Conservation (phyloP, 1,284 basidiomycete genomes). For the Cryptococcus wingfieldii region DNA sequence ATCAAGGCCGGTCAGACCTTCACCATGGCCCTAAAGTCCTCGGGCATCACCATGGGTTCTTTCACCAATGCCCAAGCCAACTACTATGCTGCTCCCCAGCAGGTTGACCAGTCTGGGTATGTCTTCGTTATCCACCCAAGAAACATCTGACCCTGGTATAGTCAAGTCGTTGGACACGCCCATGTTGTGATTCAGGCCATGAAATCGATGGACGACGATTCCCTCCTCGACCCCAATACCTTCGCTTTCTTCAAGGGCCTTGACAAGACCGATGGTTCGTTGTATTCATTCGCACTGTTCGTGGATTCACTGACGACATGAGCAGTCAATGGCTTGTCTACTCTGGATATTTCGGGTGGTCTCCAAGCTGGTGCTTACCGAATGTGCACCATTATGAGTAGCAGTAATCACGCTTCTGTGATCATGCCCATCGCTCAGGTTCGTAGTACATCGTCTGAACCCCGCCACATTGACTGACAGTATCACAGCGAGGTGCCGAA, state of each 20-base stretch:
- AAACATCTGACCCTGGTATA: not conserved
- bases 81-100: constrained; percentile 66
- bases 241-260: constrained; percentile 66
- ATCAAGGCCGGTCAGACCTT: constrained; percentile 57
- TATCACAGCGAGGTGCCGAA: constrained; percentile 23
- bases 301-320: constrained; percentile 22
- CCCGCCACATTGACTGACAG: too few species aligned
- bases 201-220: constrained; percentile 53
- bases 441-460: too few species aligned
- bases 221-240: constrained; percentile 54
- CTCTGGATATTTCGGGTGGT: constrained; percentile 56
- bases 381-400: constrained; percentile 50
- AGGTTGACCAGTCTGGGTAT: constrained; percentile 55
- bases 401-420: constrained; percentile 62
- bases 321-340: constrained; percentile 53
- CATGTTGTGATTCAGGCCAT: constrained; percentile 63
- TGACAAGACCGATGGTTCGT: constrained; percentile 46
- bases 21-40: constrained; percentile 58
- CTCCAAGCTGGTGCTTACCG: constrained; percentile 61
- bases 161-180: constrained; percentile 57
- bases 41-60: constrained; percentile 55
- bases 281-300: not conserved
- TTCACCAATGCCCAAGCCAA: constrained; percentile 52
- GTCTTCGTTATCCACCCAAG: constrained; percentile 3
- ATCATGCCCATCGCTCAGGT: constrained; percentile 25